Percentiles rank a stretch among this genome's conserved stretches.
phyloP scores from a whole-genome alignment of 2,329 filamentous ascomycete genomes.

The Talaromyces sp. region DNA sequence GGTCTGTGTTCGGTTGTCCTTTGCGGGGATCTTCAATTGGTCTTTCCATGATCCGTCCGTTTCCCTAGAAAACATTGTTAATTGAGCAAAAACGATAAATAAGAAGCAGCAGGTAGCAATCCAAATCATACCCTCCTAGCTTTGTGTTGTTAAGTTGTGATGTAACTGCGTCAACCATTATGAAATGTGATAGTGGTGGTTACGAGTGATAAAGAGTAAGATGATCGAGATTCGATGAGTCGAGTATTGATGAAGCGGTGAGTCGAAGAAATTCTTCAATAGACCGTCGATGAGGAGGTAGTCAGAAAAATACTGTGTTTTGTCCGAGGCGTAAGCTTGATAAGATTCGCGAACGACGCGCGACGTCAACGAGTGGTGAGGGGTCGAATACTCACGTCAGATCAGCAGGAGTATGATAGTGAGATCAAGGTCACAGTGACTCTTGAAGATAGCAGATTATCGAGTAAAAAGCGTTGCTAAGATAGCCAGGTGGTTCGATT shows the following conservation, averaged over 20 bases:
- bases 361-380: conserved; percentile 2
- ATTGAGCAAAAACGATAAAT: conserved; percentile 11
- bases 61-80: conserved; percentile 28
- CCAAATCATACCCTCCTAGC: conserved; percentile 35
- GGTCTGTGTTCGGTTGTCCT: conserved; percentile 47
- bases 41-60: conserved; percentile 43
- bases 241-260: not conserved
- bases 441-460: not conserved
- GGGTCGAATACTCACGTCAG: not conserved
- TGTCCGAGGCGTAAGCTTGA: not conserved
- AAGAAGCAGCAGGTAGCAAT: conserved; percentile 1
- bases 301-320: not conserved
- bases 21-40: conserved; percentile 42
- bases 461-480: not conserved
- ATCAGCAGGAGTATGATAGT: not conserved
- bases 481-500: not conserved
- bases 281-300: not conserved
- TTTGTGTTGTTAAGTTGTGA: conserved; percentile 43
- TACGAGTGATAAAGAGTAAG: not conserved
- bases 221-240: not conserved
- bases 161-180: conserved; percentile 42
- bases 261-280: not conserved
- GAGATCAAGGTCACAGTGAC: not conserved
- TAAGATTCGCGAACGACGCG: not conserved
- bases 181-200: conserved; percentile 17